Evolutionary conservation across 495 filamentous ascomycete genomes (phyloP), one percentile per base, ranked within the genome.

Genomic region (Penicillium subrubescens): DNA sequence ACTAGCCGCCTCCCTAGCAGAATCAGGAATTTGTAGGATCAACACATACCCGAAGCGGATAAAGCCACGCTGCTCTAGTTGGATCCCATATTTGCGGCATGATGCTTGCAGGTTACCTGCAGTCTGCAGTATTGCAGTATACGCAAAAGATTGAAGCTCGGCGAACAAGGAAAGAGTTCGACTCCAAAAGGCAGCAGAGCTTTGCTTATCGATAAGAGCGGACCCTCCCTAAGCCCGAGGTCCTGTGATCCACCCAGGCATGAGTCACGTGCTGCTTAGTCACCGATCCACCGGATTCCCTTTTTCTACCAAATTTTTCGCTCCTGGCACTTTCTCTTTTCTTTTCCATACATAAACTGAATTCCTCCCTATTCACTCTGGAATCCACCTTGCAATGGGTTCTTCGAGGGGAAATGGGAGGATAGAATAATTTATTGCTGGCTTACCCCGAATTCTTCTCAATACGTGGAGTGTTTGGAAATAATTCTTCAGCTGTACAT

Each of bases 361-460:
- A 74, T 60, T 68, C 63, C 79, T 75, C 79, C 71, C 66, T 79
- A 82, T 83, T 81, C 80, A 83, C 78, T 82, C 77, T 75, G 68
- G 68, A 68, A 69, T 79, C 74, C 75, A 73, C 66, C 64, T 72
- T 69, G 71, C 73, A 75, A 80, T 74, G 78, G 72, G 67, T 72
- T 69, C 70, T 67, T 73, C 70, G 79, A 82, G 79, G 81, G 81
- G 81, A 82, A 83, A 83, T 70, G 63, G 75, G 66, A 82, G 79
- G 81, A 77, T 23, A 82, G 79, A 82, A 48, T 59, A 67, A 79
- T 44, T 61, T 64, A 52, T 61, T 77, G 81, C 74, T 76, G 75
- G 75, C 81, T 83, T 83, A 83, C 81, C 81, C 81, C 79, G 72
- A 74, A 79, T 68, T 75, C 81, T 81, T 75, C 75, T 77, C 67